Base-by-base conservation (phyloP, 192 early-diverging fungal genomes). In the Gaertneriomyces semiglobifer region DNA sequence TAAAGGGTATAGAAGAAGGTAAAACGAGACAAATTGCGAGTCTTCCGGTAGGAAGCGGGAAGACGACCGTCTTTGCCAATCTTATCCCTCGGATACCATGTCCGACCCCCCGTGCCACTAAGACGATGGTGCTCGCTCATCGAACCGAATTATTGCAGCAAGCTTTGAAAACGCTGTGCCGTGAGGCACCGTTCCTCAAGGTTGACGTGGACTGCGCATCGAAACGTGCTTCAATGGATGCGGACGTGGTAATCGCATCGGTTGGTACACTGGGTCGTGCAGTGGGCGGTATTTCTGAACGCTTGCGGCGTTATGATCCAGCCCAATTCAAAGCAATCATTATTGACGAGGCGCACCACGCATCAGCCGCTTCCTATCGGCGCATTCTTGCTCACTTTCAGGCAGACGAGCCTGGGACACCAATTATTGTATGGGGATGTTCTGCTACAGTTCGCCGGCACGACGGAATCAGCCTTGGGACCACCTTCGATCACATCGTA, bases 301-400 rank as follows among this genome's bases (percentile, higher is more conserved):
- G 93, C 12, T 60, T 94, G 7, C 54, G 63, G 8, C 74, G 81
- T 44, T 90, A 90, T 60, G 83, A 96, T 41, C 92, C 93, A 4
- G 43, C 47, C 7, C 54, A 80, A 18, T 98, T 90, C 87, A 96
- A 98, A 60, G 83, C 84, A 41, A 88, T 98, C 48, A 82, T 98
- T 18, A 92, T 98, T 55, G 93, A 91, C 70, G 89, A 91, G 87
- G 95, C 94, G 4, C 95, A 96, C 68, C 95, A 98, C 69, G 89
- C 92, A 4, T 82, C 90, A 0, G 91, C 92, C n/a, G 63, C 77
- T 6, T 82, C 84, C 18, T 98, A 95, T 68, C 54, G 47, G 25
- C 76, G 86, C 5, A 85, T 98, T 14, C 44, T 98, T 19, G 65
- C 83, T 0, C 81, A 93, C 59, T 92, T 98, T 63, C 75, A 74